Evolutionary conservation across 257 asterid genomes (phyloP), one percentile per base, ranked within the genome.

Genomic region (Solanum paucissectum): DNA sequence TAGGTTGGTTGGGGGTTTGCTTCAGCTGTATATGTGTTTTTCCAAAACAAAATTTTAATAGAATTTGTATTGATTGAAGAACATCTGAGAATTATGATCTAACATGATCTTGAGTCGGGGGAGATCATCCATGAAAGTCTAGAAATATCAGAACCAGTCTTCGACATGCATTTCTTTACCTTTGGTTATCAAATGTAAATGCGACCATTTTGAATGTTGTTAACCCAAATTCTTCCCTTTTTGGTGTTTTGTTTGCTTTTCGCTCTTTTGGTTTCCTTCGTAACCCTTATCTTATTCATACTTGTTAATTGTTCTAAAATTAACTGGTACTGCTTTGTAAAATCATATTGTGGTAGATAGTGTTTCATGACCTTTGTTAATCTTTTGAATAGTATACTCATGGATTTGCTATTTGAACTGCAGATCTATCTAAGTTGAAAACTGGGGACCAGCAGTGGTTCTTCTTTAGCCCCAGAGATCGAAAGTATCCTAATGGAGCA

Each of bases 361-460:
- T 14, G 4, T 77, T 79, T 44, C 37, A 44, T 27, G 37, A 25
- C 36, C 27, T 79, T 46, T 77, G 32, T 27, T 13, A 77, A 25
- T 79, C 38, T 44, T 79, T 44, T 79, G 38, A 44, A 79, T 44
- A 16, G 16, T 79, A 13, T 44, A 27, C 84, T 79, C 34, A 79
- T 79, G 71, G 8, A 32, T 44, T 72, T 82, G 14, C 4, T 34
- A 76, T 75, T 90, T 87, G 75, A 69, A 90, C 85, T 94, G 92
- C 95, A 96, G 99, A 93, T 86, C 72, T 95, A 73, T 95, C 99
- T 27, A 97, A 93, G 89, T 87, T 96, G 83, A 95, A 94, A 88
- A 94, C 98, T 27, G 99, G 89, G 23, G 84, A 87, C 77, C 44
- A 84, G 32, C 89, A 69, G 64, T 87, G 89, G 89, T 87, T 87